A percentile compares a stretch with the other conserved stretches of the same genome.
Evolutionary conservation across 1,284 basidiomycete species (phyloP).

Genomic region (Tilletia walkeri): DNA sequence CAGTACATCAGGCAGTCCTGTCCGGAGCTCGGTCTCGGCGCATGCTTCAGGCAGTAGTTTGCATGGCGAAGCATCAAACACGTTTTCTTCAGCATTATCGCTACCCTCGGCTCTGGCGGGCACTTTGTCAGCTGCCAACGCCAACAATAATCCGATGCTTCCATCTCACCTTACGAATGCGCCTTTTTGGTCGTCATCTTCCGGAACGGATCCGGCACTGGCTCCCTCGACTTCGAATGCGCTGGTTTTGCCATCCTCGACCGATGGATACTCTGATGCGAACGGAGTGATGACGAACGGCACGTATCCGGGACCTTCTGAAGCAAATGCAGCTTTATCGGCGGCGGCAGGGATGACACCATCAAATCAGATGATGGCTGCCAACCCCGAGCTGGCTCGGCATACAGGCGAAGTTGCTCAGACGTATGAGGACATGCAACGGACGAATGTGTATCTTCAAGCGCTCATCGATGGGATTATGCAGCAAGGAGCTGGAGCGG

Average conservation of each 20-base stretch:
- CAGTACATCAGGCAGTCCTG: not conserved
- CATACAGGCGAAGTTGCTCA: conserved; percentile 1
- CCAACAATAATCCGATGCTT: not conserved
- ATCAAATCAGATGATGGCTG: not conserved
- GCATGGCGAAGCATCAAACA: not conserved
- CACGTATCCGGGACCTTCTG: no score
- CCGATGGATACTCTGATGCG: no score
- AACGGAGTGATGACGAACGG: no score
- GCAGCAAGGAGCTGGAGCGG: not conserved
- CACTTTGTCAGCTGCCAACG: no score
- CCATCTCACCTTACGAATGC: not conserved
- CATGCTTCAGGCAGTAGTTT: no score
- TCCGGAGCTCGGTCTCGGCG: not conserved
- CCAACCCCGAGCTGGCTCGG: conserved; percentile 3
- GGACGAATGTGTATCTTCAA: conserved; percentile 7
- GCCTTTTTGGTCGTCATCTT: not conserved
- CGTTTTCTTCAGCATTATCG: not conserved
- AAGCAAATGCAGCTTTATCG: not conserved
- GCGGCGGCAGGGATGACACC: not conserved
- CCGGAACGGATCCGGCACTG: not conserved
- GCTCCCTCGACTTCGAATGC: not conserved
- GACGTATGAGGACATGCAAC: conserved; percentile 14
- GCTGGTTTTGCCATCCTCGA: not conserved
- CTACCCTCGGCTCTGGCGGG: not conserved
- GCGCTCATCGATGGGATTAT: conserved; percentile 13